Evolutionary conservation across 345 rosid genomes (phyloP), one percentile per base, ranked within the genome.

Genomic region (Hevea brasiliensis): DNA sequence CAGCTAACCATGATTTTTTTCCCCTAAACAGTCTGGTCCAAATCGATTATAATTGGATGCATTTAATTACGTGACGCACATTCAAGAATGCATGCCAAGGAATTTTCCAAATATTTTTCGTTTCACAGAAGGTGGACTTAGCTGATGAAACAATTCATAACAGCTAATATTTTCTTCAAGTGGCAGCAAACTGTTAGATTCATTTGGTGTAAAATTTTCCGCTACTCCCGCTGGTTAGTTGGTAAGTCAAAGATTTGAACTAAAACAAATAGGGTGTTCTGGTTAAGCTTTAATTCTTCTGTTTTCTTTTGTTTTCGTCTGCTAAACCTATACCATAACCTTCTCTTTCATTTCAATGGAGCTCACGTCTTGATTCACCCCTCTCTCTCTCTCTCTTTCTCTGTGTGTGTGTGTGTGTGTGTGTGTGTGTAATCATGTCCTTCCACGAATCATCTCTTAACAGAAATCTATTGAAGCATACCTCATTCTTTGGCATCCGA

Each of bases 401-500:
- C n/a, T n/a, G n/a, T n/a, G n/a, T n/a, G n/a, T n/a, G n/a, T n/a
- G n/a, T n/a, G n/a, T n/a, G n/a, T n/a, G n/a, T n/a, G n/a, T n/a
- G n/a, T 65, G 27, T 45, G 41, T 20, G 3, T 15, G 7, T 6
- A 58, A 75, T 57, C 74, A 84, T 81, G 79, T 62, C 82, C 51
- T 64, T 58, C 58, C 70, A 73, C 58, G 14, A 26, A 65, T 48
- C 86, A 21, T 60, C 72, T n/a, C n/a, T n/a, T 20, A n/a, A 55
- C 68, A 32, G 20, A 35, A 72, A 60, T 40, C 86, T 87, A 70
- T 70, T 77, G 58, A 84, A 75, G 53, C 87, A 76, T 35, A 84
- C 86, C 61, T 72, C 87, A 1, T 76, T 89, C 37, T 84, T 89
- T 8, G 90, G 89, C 48, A 61, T 86, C 75, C 74, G 61, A 50